phyloP scores from a whole-genome alignment of 1,284 basidiomycete species.

The Hemileia vastatrix region DNA sequence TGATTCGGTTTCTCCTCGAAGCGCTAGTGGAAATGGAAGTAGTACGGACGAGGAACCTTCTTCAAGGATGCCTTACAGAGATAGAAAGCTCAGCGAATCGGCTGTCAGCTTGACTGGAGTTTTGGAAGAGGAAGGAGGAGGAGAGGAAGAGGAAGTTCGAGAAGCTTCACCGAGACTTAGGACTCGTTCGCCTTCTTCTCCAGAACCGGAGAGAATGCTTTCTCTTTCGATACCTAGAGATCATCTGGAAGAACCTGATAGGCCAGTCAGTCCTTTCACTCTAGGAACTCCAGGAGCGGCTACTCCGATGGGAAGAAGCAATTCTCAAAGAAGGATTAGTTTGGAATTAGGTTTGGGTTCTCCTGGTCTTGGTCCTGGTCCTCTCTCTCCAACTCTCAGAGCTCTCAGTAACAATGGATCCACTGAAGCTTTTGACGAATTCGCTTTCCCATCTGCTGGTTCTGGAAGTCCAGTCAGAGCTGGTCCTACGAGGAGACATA shows the following conservation, averaged over 20 bases:
- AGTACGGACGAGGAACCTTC: slow-evolving; percentile 21
- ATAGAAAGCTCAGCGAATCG: slow-evolving; percentile 37
- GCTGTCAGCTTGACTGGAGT: slow-evolving; percentile 35
- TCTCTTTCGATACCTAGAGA: neutral
- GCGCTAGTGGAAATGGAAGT: slow-evolving; percentile 27
- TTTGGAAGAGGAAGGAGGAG: slow-evolving; percentile 31
- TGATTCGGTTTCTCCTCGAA: slow-evolving; percentile 26
- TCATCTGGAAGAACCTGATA: neutral
- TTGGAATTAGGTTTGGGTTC: slow-evolving; percentile 31
- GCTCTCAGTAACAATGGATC: slow-evolving; percentile 23
- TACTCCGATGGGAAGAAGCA: slow-evolving; percentile 26
- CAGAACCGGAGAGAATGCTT: neutral
- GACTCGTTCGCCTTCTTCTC: neutral
- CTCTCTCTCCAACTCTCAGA: slow-evolving; percentile 2
- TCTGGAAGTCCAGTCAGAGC: slow-evolving; percentile 28
- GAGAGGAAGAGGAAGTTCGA: slow-evolving; percentile 19
- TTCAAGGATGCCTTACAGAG: slow-evolving; percentile 31
- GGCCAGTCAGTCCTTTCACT: neutral
- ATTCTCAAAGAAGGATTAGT: slow-evolving; percentile 35
- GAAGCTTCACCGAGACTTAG: neutral
- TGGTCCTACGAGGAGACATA: slow-evolving; percentile 31
- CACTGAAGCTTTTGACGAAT: slow-evolving; percentile 30
- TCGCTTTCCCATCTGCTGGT: slow-evolving; percentile 21
- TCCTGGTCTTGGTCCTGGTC: neutral
- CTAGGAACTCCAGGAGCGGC: neutral